phyloP scores from a whole-genome alignment of 306 rosid species.

The Medicago lupulina region DNA sequence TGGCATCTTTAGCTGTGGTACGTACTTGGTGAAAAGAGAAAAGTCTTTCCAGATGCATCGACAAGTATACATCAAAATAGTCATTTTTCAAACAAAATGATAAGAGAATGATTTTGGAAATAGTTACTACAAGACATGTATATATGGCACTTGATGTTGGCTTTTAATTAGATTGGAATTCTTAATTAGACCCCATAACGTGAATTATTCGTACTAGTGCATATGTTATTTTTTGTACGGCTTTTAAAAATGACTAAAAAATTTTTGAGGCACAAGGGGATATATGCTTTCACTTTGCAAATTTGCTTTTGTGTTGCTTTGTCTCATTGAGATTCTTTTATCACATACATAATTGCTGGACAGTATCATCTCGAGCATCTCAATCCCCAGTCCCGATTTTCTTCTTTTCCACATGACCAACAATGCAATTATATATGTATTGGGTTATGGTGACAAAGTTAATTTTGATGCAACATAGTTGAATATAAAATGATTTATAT shows the following conservation, averaged over 20 bases:
- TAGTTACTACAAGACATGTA: not conserved
- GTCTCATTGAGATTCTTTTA: slow-evolving; percentile 52
- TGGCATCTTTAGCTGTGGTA: slow-evolving; percentile 36
- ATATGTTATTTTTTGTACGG: slow-evolving; percentile 48
- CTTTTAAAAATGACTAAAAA: slow-evolving; percentile 35
- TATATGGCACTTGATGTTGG: slow-evolving; percentile 38
- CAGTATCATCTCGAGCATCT: slow-evolving; percentile 49
- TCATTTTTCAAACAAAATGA: slow-evolving; percentile 35
- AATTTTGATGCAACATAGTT: too few species aligned
- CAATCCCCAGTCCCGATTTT: slow-evolving; percentile 38
- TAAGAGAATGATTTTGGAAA: slow-evolving; percentile 37
- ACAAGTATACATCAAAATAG: slow-evolving; percentile 4
- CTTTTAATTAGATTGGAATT: slow-evolving; percentile 44
- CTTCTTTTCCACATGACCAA: slow-evolving; percentile 34
- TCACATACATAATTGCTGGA: slow-evolving; percentile 46
- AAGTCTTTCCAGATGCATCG: slow-evolving; percentile 35
- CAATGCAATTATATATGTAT: slow-evolving; percentile 6
- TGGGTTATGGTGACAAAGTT: not conserved
- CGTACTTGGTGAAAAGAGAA: slow-evolving; percentile 22
- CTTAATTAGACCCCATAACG: slow-evolving; percentile 41
- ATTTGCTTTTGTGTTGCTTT: slow-evolving; percentile 50
- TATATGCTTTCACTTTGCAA: slow-evolving; percentile 51
- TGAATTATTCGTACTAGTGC: slow-evolving; percentile 46
- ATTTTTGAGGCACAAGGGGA: slow-evolving; percentile 47
- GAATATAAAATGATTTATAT: too few species aligned